Conservation (phyloP, 169 alveolate genomes). For the Plasmodium gonderi region DNA sequence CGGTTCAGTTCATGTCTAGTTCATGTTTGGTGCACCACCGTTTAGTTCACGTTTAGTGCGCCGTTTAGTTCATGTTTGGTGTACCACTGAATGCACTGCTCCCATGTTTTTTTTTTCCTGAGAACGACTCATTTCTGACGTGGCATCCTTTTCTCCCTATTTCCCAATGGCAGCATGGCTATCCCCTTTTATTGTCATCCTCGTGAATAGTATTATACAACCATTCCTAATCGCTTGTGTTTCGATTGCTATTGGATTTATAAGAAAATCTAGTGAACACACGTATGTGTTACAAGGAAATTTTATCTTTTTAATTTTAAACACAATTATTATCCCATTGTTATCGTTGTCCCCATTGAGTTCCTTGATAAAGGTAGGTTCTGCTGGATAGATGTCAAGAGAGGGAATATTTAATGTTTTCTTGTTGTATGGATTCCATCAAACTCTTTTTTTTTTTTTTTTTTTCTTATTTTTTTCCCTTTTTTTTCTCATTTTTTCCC, state of each 20-base stretch:
- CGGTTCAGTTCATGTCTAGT: neutral
- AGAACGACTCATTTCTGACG: too few species aligned
- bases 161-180: slow-evolving; percentile 48
- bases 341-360: slow-evolving; percentile 50
- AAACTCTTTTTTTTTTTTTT: too few species aligned
- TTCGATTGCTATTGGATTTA: slow-evolving; percentile 56
- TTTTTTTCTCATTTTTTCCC: too few species aligned
- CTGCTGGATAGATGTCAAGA: neutral
- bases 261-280: slow-evolving; percentile 69
- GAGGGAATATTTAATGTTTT: too few species aligned
- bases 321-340: slow-evolving; percentile 61
- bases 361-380: slow-evolving; percentile 32
- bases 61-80: too few species aligned
- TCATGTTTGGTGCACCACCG: too few species aligned
- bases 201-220: slow-evolving; percentile 64
- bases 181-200: slow-evolving; percentile 68
- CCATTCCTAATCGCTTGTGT: slow-evolving; percentile 61
- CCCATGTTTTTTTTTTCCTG: neutral
- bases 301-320: slow-evolving; percentile 62
- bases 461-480: too few species aligned
- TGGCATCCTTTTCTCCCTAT: neutral
- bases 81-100: too few species aligned
- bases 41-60: too few species aligned
- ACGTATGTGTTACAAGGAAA: slow-evolving; percentile 61
- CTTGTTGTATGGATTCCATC: too few species aligned